Percentiles rank a stretch among this genome's conserved stretches.
phyloP scores from a whole-genome alignment of 257 asterid genomes.

The Asclepias syriaca region DNA sequence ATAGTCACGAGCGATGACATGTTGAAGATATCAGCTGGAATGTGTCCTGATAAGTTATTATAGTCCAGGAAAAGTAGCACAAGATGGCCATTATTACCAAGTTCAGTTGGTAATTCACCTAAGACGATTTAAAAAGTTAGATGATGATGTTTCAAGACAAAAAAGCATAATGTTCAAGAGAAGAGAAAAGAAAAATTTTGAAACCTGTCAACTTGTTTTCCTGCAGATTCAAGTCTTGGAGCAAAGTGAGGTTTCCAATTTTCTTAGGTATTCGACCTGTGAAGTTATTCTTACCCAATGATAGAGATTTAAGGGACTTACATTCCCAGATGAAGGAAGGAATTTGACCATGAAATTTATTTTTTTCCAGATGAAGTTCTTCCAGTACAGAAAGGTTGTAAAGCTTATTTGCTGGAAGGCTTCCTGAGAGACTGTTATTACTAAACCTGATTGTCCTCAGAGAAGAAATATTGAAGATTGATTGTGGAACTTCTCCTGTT shows the following conservation, averaged over 20 bases:
- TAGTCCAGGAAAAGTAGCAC: background rate
- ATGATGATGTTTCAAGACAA: background rate
- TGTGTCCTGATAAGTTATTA: background rate
- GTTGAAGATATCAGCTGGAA: background rate
- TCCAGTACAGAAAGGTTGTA: background rate
- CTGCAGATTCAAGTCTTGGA: background rate
- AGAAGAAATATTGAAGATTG: background rate
- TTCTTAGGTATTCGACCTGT: background rate
- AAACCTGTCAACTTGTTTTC: conserved; percentile 22
- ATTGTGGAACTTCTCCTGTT: background rate
- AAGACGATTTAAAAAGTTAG: no score
- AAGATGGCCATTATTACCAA: background rate
- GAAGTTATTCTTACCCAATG: background rate
- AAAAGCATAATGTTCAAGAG: background rate
- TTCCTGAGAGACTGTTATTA: background rate
- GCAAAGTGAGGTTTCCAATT: conserved; percentile 22
- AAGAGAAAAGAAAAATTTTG: background rate
- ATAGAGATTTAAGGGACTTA: background rate
- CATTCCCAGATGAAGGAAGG: background rate
- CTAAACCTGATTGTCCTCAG: background rate
- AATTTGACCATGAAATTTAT: background rate
- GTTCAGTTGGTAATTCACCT: background rate
- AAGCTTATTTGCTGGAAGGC: background rate
- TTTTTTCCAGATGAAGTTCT: background rate
- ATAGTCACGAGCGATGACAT: background rate